Evolutionary conservation across 768 basidiomycete genomes (phyloP), one percentile per base, ranked within the genome.

Genomic region (Rhizopogon salebrosus): DNA sequence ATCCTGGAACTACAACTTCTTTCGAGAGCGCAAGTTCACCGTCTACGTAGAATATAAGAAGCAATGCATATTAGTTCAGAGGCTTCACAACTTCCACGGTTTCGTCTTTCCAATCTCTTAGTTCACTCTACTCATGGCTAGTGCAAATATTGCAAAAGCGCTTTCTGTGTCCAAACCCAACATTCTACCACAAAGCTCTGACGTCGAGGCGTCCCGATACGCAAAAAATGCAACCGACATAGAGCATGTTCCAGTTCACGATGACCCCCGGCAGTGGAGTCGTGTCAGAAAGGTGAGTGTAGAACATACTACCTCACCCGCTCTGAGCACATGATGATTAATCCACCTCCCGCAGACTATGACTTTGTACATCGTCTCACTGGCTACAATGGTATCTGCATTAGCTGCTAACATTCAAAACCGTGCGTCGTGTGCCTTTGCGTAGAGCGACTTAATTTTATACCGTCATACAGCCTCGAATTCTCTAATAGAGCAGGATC

Each of bases 241-340:
- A 50, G 73, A 73, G 23, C 65, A 70, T 36, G 63, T 62, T 45
- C 51, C 56, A 11, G 84, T 87, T 14, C 59, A 69, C 14, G 76
- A 87, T 55, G 85, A 87, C 64, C 85, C 85, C 11, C 76, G 83
- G 46, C 61, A 69, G 54, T 87, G 85, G 85, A 77, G 79, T 7
- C 53, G 57, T 26, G 48, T 74, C 31, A 75, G 80, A 58, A 87
- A 87, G 75, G 84, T 80, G 48, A 26, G 68, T 56, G 27, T 14
- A 46, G 35, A 22, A 22, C 31, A 46, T 9, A 4, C 14, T 34
- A 14, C 14, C 45, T 46, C 14, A 10, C 20, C 36, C 11, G 14
- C 20, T 18, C n/a, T n/a, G n/a, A n/a, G n/a, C 10, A 13, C 26
- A 20, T 51, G 4, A n/a, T 22, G 34, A 22, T 41, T 41, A 48